Evolutionary conservation across 345 rosid genomes (phyloP).

Genomic region (Citrus glauca): DNA sequence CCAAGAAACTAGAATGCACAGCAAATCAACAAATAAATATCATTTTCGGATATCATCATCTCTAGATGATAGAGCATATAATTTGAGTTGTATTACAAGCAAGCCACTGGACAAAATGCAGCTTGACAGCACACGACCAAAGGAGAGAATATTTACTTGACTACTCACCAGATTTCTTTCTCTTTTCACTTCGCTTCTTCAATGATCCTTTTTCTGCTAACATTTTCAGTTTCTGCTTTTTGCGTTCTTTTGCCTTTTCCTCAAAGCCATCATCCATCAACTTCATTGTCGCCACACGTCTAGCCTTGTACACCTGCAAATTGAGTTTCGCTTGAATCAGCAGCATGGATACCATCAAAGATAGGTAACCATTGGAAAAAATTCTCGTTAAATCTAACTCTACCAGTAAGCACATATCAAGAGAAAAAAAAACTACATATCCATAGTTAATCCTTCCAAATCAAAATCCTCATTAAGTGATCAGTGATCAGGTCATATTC

Average conservation of each 20-base stretch:
- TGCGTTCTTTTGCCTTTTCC: constrained; percentile 70
- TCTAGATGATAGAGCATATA: background rate
- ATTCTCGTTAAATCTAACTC: background rate
- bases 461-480: background rate
- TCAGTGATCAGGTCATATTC: background rate
- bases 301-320: constrained; percentile 82
- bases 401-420: background rate
- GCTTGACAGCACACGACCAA: background rate
- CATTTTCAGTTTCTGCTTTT: constrained; percentile 56
- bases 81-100: background rate
- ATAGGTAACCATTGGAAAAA: background rate
- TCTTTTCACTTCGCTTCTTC: constrained; percentile 34
- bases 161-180: constrained; percentile 24
- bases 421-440: background rate
- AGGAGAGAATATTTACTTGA: background rate
- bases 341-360: background rate
- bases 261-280: constrained; percentile 87
- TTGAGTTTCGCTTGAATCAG: background rate
- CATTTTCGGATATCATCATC: background rate
- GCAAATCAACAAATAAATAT: too few species aligned
- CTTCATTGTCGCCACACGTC: constrained; percentile 82
- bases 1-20: too few species aligned
- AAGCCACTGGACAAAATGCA: background rate
- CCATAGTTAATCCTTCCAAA: background rate
- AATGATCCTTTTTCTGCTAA: constrained; percentile 60